Conservation (phyloP, 1,139 yeast genomes). For the Sporopachydermia cereana region DNA sequence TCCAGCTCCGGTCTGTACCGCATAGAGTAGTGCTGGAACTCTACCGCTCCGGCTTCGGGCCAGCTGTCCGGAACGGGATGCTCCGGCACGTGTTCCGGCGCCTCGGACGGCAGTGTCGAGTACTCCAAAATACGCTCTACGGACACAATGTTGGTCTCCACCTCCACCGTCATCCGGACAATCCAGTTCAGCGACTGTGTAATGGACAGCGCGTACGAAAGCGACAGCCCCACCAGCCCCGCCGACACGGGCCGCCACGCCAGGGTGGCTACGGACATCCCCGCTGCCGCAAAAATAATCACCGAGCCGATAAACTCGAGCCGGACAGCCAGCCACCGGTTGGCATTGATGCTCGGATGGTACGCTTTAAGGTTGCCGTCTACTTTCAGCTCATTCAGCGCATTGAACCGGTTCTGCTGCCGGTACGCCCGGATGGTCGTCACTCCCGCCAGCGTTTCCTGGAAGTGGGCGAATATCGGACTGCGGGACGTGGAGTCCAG, state of each 20-base stretch:
- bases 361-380: constrained; percentile 85
- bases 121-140: constrained; percentile 93
- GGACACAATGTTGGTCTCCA: constrained; percentile 91
- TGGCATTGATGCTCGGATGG: constrained; percentile 88
- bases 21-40: constrained; percentile 66
- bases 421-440: constrained; percentile 81
- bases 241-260: constrained; percentile 62
- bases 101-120: constrained; percentile 63
- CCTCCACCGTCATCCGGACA: constrained; percentile 96
- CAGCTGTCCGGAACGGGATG: constrained; percentile 61
- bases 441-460: constrained; percentile 86
- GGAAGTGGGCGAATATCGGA: constrained; percentile 94
- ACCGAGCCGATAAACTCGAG: constrained; percentile 83
- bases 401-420: constrained; percentile 62
- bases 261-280: constrained; percentile 61
- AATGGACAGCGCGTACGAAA: constrained; percentile 83
- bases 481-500: constrained; percentile 87
- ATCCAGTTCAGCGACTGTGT: constrained; percentile 95
- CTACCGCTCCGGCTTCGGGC: constrained; percentile 71
- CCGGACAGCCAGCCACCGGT: constrained; percentile 94
- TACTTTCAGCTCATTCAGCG: constrained; percentile 62
- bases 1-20: constrained; percentile 80
- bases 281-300: constrained; percentile 78
- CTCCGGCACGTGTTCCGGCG: constrained; percentile 60
- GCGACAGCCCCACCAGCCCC: constrained; percentile 87